phyloP scores from a whole-genome alignment of 2,329 filamentous ascomycete species.

The Bipolaris oryzae region DNA sequence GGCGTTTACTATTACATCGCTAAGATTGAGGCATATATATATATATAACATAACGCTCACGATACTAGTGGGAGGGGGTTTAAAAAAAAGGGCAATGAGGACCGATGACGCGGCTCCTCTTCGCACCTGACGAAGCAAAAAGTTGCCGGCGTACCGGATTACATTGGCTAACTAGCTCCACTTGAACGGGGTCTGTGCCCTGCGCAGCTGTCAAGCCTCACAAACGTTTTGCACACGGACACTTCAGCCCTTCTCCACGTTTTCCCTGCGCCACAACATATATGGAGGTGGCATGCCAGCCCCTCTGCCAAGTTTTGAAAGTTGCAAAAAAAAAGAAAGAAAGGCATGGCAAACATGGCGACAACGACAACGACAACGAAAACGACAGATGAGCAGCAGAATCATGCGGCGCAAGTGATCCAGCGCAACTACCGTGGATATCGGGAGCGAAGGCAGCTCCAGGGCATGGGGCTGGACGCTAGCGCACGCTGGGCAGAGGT shows the following conservation, averaged over 20 bases:
- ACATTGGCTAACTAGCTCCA: slow-evolving; percentile 15
- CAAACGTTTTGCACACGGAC: not conserved
- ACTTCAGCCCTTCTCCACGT: not conserved
- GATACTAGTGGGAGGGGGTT: too few species aligned
- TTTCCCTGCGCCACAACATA: slow-evolving; percentile 6
- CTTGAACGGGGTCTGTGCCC: not conserved
- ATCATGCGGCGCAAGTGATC: slow-evolving; percentile 44
- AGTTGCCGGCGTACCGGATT: too few species aligned
- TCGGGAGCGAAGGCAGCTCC: slow-evolving; percentile 71
- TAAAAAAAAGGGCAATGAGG: too few species aligned
- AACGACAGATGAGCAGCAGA: slow-evolving; percentile 26
- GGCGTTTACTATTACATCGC: too few species aligned
- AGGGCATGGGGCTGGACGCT: slow-evolving; percentile 72
- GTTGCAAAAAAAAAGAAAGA: too few species aligned
- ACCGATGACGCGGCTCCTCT: not conserved
- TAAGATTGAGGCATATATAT: too few species aligned
- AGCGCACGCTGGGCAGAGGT: slow-evolving; percentile 74
- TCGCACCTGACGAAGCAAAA: too few species aligned
- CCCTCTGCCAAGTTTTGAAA: too few species aligned
- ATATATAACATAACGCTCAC: too few species aligned
- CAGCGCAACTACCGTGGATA: slow-evolving; percentile 78
- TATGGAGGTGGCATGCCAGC: too few species aligned
- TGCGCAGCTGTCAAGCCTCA: slow-evolving; percentile 16
- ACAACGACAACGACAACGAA: too few species aligned
- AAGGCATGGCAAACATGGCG: not conserved